Percentiles rank a stretch among this genome's conserved stretches.
Evolutionary conservation across 2,329 filamentous ascomycete genomes (phyloP).

Genomic region (Trichoderma harzianum): DNA sequence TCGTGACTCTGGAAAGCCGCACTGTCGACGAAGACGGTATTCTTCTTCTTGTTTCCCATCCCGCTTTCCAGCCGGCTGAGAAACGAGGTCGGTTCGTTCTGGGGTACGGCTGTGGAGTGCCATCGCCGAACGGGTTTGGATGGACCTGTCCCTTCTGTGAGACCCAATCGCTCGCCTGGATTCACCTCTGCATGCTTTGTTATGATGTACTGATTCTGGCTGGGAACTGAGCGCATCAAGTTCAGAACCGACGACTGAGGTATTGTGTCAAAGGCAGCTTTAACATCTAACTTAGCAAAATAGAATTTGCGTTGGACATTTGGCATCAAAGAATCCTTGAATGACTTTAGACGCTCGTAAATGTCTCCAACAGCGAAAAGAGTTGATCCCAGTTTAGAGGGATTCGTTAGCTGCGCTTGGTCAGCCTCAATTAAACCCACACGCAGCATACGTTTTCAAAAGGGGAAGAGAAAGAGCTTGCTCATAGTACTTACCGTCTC

Average conservation of each 20-base stretch:
- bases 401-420: slow-evolving; percentile 39
- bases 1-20: slow-evolving; percentile 56
- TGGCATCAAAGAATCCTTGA: slow-evolving; percentile 52
- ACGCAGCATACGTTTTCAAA: background rate
- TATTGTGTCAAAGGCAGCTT: slow-evolving; percentile 92
- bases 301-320: slow-evolving; percentile 52
- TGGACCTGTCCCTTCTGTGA: slow-evolving; percentile 23
- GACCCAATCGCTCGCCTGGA: slow-evolving; percentile 36
- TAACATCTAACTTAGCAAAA: slow-evolving; percentile 90
- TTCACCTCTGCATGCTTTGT: slow-evolving; percentile 72
- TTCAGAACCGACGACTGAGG: slow-evolving; percentile 72
- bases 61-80: slow-evolving; percentile 41
- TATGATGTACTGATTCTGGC: slow-evolving; percentile 63
- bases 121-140: slow-evolving; percentile 48
- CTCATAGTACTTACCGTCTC: slow-evolving; percentile 60
- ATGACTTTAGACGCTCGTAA: slow-evolving; percentile 67
- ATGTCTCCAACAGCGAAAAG: slow-evolving; percentile 81
- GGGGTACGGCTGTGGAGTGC: slow-evolving; percentile 48
- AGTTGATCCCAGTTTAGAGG: slow-evolving; percentile 67
- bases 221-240: slow-evolving; percentile 58
- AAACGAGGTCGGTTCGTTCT: slow-evolving; percentile 43
- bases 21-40: slow-evolving; percentile 76
- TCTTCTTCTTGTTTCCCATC: slow-evolving; percentile 47
- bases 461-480: background rate
- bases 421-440: background rate